These are phyloP conservation scores for Vitellaria paradoxa DNA, from an alignment of 179 eudicot species.

Conservation along the genomic window DNA sequence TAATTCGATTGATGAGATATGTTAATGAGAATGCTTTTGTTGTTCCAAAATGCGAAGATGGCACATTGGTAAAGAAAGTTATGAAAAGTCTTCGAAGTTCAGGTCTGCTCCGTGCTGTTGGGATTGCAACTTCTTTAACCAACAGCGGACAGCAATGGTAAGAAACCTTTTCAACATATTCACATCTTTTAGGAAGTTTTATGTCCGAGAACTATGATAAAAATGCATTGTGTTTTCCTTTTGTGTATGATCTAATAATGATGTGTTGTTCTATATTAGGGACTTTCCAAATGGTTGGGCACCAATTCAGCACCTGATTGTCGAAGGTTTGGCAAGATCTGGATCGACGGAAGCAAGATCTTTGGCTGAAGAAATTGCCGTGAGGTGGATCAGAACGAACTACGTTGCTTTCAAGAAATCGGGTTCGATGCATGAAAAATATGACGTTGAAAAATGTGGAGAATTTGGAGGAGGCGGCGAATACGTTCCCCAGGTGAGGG, in stretches of 20 bases:
- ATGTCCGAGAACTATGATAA: neutral
- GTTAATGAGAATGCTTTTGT: neutral
- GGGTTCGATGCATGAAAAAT: conserved; percentile 88
- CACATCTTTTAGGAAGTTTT: neutral
- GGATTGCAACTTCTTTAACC: conserved; percentile 82
- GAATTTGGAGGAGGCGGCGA: conserved; percentile 85
- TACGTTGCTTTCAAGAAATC: conserved; percentile 57
- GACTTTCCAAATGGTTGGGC: conserved; percentile 98
- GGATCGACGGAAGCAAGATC: conserved; percentile 51
- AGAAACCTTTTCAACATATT: neutral
- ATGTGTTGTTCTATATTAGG: conserved; percentile 37
- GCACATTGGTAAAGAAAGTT: conserved; percentile 42
- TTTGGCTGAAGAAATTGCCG: conserved; percentile 68
- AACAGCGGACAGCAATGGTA: conserved; percentile 87
- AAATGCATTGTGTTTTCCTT: neutral
- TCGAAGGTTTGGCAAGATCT: conserved; percentile 68
- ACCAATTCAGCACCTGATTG: conserved; percentile 80
- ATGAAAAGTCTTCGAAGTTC: conserved; percentile 57
- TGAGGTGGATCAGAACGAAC: conserved; percentile 75
- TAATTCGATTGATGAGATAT: neutral
- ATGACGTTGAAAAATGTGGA: conserved; percentile 75
- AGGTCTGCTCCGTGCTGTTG: conserved; percentile 58
- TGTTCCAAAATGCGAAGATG: conserved; percentile 35
- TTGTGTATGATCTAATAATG: neutral
- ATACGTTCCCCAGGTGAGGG: conserved; percentile 75